A percentile compares a stretch with the other conserved stretches of the same genome.
These are phyloP conservation scores for Firmiana major DNA, from an alignment of 345 rosid species.

Conservation along the genomic window DNA sequence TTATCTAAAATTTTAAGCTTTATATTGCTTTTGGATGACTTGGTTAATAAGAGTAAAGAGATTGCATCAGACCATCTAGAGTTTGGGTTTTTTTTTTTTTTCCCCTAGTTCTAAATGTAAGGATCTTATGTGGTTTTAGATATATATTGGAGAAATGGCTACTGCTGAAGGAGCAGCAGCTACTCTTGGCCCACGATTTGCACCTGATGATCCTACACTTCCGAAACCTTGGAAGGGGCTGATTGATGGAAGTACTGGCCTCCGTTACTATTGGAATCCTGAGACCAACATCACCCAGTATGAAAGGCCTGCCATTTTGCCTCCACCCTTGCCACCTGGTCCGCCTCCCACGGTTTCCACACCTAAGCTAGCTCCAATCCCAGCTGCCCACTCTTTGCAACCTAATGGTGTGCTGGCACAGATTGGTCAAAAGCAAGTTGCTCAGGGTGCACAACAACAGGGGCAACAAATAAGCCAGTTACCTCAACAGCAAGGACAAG, in stretches of 20 bases:
- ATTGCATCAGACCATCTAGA: slow-evolving; percentile 6
- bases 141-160: slow-evolving; percentile 44
- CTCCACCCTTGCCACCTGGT: slow-evolving; percentile 58
- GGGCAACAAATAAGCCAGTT: slow-evolving; percentile 43
- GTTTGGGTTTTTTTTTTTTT: not conserved
- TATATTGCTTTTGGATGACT: not conserved
- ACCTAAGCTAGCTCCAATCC: slow-evolving; percentile 63
- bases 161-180: slow-evolving; percentile 49
- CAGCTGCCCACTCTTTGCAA: slow-evolving; percentile 41
- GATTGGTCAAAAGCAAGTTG: slow-evolving; percentile 36
- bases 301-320: slow-evolving; percentile 66
- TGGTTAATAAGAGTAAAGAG: not conserved
- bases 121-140: slow-evolving; percentile 24
- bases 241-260: slow-evolving; percentile 82
- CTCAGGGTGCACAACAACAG: slow-evolving; percentile 33
- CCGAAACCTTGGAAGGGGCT: slow-evolving; percentile 97
- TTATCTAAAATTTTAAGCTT: slow-evolving; percentile 2
- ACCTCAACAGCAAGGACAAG: slow-evolving; percentile 40
- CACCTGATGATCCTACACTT: slow-evolving; percentile 91
- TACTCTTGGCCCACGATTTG: slow-evolving; percentile 75
- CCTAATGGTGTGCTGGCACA: slow-evolving; percentile 39
- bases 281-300: slow-evolving; percentile 90
- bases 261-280: slow-evolving; percentile 91
- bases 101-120: not conserved
- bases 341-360: slow-evolving; percentile 48